These are phyloP conservation scores for Penicillium sp. DNA, from an alignment of 2,329 filamentous ascomycete species.

Conservation along the genomic window DNA sequence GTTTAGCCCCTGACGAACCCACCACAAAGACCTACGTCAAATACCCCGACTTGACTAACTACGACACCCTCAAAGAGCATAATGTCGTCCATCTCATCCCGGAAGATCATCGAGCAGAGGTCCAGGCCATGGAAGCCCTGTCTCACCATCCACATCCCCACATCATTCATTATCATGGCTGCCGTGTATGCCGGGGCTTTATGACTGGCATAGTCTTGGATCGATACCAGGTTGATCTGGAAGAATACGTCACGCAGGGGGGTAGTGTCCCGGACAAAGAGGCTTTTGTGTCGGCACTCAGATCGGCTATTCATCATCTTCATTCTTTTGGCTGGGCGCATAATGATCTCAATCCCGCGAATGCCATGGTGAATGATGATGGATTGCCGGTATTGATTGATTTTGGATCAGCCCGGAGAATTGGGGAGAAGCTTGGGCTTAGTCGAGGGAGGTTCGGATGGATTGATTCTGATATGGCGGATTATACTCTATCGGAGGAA, in stretches of 20 bases:
- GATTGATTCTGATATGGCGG: slow-evolving; percentile 2
- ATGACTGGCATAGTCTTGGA: slow-evolving; percentile 18
- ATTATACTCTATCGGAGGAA: slow-evolving; percentile 2
- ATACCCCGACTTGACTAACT: not conserved
- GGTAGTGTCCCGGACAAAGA: not conserved
- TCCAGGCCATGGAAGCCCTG: slow-evolving; percentile 12
- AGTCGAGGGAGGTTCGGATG: slow-evolving; percentile 25
- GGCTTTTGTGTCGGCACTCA: slow-evolving; percentile 10
- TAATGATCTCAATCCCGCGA: slow-evolving; percentile 26
- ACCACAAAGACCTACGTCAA: not conserved
- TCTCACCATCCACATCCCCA: slow-evolving; percentile 24
- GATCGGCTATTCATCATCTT: slow-evolving; percentile 21
- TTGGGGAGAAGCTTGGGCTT: slow-evolving; percentile 40
- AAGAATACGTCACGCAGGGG: not conserved
- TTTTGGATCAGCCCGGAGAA: slow-evolving; percentile 19
- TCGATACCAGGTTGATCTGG: slow-evolving; percentile 8
- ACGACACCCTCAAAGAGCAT: not conserved
- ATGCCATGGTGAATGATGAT: slow-evolving; percentile 21
- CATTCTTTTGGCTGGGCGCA: slow-evolving; percentile 25
- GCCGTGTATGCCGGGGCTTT: slow-evolving; percentile 11
- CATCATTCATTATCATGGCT: slow-evolving; percentile 20
- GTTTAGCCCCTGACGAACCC: not conserved
- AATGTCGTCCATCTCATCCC: not conserved
- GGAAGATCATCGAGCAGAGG: slow-evolving; percentile 3
- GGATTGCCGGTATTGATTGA: slow-evolving; percentile 22